Percentiles rank a stretch among this genome's conserved stretches.
These are phyloP conservation scores for Chlorella variabilis DNA, from an alignment of 163 green algal genomes.

Conservation along the genomic window DNA sequence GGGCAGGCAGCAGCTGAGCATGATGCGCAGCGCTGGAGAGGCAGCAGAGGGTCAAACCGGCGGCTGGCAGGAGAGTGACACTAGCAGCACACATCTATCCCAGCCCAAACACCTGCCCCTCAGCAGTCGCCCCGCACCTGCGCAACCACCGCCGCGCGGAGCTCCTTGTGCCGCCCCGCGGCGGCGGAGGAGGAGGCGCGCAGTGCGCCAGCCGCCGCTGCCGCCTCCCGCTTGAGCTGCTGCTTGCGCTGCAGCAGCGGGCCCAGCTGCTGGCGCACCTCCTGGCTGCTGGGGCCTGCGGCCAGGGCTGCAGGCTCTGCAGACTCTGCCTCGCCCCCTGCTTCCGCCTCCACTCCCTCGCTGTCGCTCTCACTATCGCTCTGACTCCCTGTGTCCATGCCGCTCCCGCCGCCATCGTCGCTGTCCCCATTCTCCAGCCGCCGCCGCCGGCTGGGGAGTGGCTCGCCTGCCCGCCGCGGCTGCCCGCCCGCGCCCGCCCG, in stretches of 20 bases:
- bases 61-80: not conserved
- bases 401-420: not conserved
- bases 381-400: slow-evolving; percentile 5
- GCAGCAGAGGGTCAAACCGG: not conserved
- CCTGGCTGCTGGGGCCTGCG: slow-evolving; percentile 13
- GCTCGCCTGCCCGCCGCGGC: not conserved
- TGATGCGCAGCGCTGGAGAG: not conserved
- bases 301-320: not conserved
- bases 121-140: slow-evolving; percentile 7
- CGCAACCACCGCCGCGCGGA: slow-evolving; percentile 15
- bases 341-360: not conserved
- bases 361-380: not conserved
- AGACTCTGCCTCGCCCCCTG: not conserved
- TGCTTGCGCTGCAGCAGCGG: slow-evolving; percentile 42
- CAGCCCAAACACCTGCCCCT: no score
- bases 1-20: no score
- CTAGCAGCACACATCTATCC: not conserved
- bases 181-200: slow-evolving; percentile 2
- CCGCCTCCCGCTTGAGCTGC: slow-evolving; percentile 26
- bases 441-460: not conserved
- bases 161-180: slow-evolving; percentile 10
- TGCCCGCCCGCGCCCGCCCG: not conserved
- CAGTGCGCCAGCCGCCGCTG: not conserved
- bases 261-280: slow-evolving; percentile 33
- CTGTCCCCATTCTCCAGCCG: slow-evolving; percentile 16